Conservation (phyloP, 257 asterid species). For the Coffea eugenioides region DNA sequence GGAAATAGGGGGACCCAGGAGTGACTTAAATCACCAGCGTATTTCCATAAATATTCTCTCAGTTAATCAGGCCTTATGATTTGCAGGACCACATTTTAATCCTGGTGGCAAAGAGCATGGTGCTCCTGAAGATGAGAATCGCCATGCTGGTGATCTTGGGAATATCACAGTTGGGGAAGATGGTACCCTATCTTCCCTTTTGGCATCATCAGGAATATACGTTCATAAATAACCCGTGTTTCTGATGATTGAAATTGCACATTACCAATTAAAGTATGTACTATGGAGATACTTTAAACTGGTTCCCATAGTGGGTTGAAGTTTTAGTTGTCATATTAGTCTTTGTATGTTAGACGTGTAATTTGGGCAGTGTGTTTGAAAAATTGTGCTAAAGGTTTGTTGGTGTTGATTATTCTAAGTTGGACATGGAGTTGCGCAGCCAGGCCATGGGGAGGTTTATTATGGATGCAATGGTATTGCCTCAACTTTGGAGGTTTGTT, state of each 20-base stretch:
- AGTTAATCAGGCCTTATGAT: background rate
- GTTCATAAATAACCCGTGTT: background rate
- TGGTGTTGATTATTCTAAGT: background rate
- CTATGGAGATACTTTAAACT: background rate
- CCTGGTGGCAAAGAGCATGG: conserved; percentile 88
- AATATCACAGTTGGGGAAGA: conserved; percentile 75
- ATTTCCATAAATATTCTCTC: background rate
- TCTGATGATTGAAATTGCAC: background rate
- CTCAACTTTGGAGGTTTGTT: background rate
- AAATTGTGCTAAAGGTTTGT: too few relatives aligned
- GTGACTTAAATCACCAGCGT: background rate
- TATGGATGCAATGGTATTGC: background rate
- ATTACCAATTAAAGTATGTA: background rate
- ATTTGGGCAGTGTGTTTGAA: background rate
- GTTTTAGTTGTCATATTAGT: background rate
- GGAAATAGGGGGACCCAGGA: background rate
- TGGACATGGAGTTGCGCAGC: background rate
- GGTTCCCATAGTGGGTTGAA: background rate
- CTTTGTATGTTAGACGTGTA: background rate
- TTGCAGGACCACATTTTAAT: conserved; percentile 88
- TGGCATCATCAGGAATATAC: background rate
- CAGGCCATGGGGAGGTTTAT: background rate
- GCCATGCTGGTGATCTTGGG: conserved; percentile 99
- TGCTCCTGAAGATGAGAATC: conserved; percentile 82
- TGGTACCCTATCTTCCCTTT: conserved; percentile 42